Evolutionary conservation across 2,329 filamentous ascomycete species (phyloP).

Genomic region (Fusarium sp.): DNA sequence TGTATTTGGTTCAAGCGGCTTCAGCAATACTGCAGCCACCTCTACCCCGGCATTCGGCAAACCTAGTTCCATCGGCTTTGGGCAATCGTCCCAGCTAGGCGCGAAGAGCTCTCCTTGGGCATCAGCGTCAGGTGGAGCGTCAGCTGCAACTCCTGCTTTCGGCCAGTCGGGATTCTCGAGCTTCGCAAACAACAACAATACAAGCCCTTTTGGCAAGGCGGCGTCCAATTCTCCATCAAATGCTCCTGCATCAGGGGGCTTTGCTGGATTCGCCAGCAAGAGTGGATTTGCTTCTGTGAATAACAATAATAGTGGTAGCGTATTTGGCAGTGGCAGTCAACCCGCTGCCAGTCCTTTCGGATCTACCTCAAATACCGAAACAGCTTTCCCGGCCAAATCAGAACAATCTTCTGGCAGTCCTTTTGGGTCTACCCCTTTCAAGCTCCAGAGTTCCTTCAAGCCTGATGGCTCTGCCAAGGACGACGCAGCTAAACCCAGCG

Average conservation of each 20-base stretch:
- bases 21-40: slow-evolving; percentile 52
- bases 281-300: slow-evolving; percentile 65
- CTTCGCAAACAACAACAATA: slow-evolving; percentile 48
- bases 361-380: slow-evolving; percentile 39
- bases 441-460: slow-evolving; percentile 75
- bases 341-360: slow-evolving; percentile 47
- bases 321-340: slow-evolving; percentile 54
- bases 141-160: slow-evolving; percentile 57
- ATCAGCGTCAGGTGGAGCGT: slow-evolving; percentile 36
- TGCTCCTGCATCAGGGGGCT: slow-evolving; percentile 56
- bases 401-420: slow-evolving; percentile 46
- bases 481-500: slow-evolving; percentile 62
- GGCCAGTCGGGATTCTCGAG: slow-evolving; percentile 64
- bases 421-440: slow-evolving; percentile 69
- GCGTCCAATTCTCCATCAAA: slow-evolving; percentile 43
- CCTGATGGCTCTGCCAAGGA: slow-evolving; percentile 70
- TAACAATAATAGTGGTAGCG: slow-evolving; percentile 48
- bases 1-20: slow-evolving; percentile 58
- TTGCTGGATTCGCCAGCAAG: slow-evolving; percentile 64
- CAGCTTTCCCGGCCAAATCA: slow-evolving; percentile 43
- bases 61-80: slow-evolving; percentile 62
- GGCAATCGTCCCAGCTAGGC: slow-evolving; percentile 61
- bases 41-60: slow-evolving; percentile 61
- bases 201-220: slow-evolving; percentile 53
- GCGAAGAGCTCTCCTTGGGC: slow-evolving; percentile 66